Percentiles rank a stretch among this genome's conserved stretches.
phyloP scores from a whole-genome alignment of 345 rosid genomes.

The Brassica cretica region DNA sequence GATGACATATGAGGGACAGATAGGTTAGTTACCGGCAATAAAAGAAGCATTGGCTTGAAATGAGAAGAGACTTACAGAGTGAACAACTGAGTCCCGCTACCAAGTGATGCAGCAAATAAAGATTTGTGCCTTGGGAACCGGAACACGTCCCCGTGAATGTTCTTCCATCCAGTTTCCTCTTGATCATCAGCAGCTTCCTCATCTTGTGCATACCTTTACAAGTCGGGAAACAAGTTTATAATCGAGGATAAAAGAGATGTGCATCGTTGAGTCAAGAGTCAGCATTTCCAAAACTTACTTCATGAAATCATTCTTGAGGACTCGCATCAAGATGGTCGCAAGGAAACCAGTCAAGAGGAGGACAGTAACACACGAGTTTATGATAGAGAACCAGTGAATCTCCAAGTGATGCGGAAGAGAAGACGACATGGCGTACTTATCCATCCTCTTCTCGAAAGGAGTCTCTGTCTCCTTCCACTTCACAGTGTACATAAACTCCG shows the following conservation, averaged over 20 bases:
- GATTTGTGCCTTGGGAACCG: constrained; percentile 73
- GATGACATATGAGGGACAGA: background rate
- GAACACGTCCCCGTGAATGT: constrained; percentile 84
- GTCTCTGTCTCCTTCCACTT: constrained; percentile 89
- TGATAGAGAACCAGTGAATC: constrained; percentile 92
- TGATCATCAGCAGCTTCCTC: constrained; percentile 89
- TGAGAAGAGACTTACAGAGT: constrained; percentile 59
- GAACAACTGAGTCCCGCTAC: constrained; percentile 77
- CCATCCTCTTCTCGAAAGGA: constrained; percentile 90
- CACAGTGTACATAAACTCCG: constrained; percentile 78
- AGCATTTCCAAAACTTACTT: constrained; percentile 51
- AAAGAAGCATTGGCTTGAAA: background rate
- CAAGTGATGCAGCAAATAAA: constrained; percentile 74
- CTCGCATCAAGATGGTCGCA: constrained; percentile 90
- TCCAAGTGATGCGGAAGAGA: constrained; percentile 90
- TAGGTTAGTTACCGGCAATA: background rate
- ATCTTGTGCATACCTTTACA: constrained; percentile 71
- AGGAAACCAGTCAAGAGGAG: constrained; percentile 89
- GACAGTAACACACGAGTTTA: constrained; percentile 88
- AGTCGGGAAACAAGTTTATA: background rate
- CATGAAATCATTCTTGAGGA: constrained; percentile 84
- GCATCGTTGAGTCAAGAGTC: background rate
- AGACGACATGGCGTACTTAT: constrained; percentile 77
- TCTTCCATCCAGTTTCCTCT: constrained; percentile 94
- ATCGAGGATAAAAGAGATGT: background rate